Evolutionary conservation across 2,329 filamentous ascomycete species (phyloP).

Genomic region (Fusarium udum): DNA sequence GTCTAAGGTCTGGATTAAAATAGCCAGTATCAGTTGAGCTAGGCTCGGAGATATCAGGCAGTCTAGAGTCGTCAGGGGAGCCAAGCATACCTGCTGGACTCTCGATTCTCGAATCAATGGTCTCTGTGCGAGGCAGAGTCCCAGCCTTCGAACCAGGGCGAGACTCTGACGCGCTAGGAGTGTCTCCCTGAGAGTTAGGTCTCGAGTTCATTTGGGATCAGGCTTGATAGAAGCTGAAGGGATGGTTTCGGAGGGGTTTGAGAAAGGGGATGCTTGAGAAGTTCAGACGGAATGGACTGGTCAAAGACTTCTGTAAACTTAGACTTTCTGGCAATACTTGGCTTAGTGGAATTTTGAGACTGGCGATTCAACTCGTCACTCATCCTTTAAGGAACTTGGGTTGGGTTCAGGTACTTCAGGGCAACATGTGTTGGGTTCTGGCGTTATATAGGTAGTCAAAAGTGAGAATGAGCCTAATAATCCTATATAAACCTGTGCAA

Average conservation of each 20-base stretch:
- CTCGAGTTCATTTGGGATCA: neutral
- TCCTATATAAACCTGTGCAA: neutral
- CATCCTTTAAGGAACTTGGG: neutral
- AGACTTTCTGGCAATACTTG: neutral
- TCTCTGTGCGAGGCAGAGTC: neutral
- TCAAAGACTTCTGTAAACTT: conserved; percentile 1
- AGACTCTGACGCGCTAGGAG: neutral
- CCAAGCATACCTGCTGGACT: neutral
- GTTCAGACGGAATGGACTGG: neutral
- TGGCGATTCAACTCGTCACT: neutral
- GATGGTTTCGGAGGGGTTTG: neutral
- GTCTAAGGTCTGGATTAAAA: neutral
- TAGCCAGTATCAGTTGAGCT: conserved; percentile 4
- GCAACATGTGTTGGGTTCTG: neutral
- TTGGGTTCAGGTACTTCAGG: neutral
- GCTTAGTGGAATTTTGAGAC: too few relatives aligned
- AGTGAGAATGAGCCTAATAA: neutral
- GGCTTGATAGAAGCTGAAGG: neutral
- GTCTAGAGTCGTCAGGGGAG: neutral
- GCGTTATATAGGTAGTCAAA: neutral
- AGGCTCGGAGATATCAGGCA: neutral
- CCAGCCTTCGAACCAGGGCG: neutral
- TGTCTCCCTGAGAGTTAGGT: neutral
- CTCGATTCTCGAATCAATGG: neutral
- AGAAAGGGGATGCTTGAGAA: neutral